Base-by-base conservation (phyloP, 495 filamentous ascomycete genomes). In the Penicillium soppii region DNA sequence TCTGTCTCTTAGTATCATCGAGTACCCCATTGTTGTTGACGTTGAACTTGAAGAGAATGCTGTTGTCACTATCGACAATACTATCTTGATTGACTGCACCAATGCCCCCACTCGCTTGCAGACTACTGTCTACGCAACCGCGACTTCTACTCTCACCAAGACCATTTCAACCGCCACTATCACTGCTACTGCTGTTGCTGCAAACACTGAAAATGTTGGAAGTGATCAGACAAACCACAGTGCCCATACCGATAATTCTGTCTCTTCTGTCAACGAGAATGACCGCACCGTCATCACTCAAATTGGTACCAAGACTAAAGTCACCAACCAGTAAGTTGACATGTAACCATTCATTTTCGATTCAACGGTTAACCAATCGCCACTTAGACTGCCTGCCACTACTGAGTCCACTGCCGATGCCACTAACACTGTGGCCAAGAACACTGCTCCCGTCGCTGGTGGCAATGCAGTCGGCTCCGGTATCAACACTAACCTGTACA, bases 41-140 rank as follows among this genome's bases (percentile, higher is more conserved):
- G 49, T 53, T 19, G 43, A 53, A 43, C 29, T 57, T 20, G 38
- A 52, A 15, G 49, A 57, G 33, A 43, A 57, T 26, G 50, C 54
- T 17, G 50, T 53, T 26, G 37, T 57, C 12, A 57, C 49, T 23
- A 41, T 53, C n/a, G 54, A 53, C 30, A 53, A 53, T 27, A 57
- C 54, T 7, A 57, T 57, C 19, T 37, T 53, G 22, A 57, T 57
- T 33, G 54, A 57, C 6, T 52, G 43, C 39, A 57, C 54, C 9
- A 47, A 57, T 43, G 54, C 43, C 17, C 54, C 54, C 16, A 53
- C 54, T 37, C 54, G 48, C 25, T n/a, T 57, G 29, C 50, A 57
- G 38, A 57, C 54, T 32, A 57, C 54, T 10, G 54, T 57, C 17
- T 46, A 23, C 12, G 54, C 54, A 20, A 44, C 50, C 13, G 20